These are phyloP conservation scores for Colletotrichum karsti DNA, from an alignment of 2,329 filamentous ascomycete species.

Conservation along the genomic window DNA sequence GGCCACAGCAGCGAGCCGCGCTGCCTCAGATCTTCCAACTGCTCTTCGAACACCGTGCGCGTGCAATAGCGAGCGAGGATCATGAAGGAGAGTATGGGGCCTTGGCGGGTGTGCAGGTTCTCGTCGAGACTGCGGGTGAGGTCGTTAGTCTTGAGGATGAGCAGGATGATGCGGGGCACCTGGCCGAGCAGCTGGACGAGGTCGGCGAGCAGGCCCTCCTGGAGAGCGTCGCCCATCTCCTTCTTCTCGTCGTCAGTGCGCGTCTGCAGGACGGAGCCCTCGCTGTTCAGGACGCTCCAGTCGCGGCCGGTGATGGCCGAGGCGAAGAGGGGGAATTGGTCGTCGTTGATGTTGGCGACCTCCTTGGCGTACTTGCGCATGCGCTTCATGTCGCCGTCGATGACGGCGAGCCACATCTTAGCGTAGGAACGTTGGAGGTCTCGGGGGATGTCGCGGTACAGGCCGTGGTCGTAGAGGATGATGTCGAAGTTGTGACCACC, in stretches of 20 bases:
- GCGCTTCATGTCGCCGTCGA: constrained; percentile 83
- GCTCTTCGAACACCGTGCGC: constrained; percentile 71
- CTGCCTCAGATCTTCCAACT: constrained; percentile 63
- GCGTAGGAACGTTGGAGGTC: constrained; percentile 86
- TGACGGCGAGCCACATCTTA: constrained; percentile 96
- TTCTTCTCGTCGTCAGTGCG: constrained; percentile 83
- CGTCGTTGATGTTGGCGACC: constrained; percentile 87
- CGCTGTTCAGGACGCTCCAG: constrained; percentile 71
- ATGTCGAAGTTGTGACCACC: constrained; percentile 85
- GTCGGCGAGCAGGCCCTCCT: constrained; percentile 88
- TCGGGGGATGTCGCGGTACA: constrained; percentile 91
- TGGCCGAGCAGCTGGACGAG: constrained; percentile 87
- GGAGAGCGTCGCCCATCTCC: constrained; percentile 82
- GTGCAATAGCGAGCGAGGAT: constrained; percentile 76
- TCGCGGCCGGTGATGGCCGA: constrained; percentile 96
- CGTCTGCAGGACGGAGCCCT: constrained; percentile 57
- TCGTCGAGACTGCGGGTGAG: constrained; percentile 94
- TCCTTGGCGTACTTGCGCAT: constrained; percentile 93
- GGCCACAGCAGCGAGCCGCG: constrained; percentile 67
- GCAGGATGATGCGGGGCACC: constrained; percentile 89
- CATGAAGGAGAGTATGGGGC: constrained; percentile 71
- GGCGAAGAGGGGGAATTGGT: constrained; percentile 94
- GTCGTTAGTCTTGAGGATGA: constrained; percentile 98
- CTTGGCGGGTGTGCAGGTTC: constrained; percentile 78
- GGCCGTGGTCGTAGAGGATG: constrained; percentile 94